Evolutionary conservation across 2,329 filamentous ascomycete species (phyloP), one percentile per base, ranked within the genome.

Genomic region (Trichoderma sp.): DNA sequence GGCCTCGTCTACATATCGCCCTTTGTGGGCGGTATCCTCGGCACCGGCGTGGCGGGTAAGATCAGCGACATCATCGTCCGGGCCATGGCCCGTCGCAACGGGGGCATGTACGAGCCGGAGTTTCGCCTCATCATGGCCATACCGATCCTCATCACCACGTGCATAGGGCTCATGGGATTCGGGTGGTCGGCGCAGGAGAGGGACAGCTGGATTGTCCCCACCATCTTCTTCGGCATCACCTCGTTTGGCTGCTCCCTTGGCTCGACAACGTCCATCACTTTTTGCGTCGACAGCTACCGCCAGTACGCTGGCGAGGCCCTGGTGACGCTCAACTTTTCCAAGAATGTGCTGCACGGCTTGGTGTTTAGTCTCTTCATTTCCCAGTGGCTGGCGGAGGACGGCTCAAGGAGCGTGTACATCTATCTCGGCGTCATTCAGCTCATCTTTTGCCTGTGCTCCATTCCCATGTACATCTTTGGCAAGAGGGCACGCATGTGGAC

Each of bases 401-500:
- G 94, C 0, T 83, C 90, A 12, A 92, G 90, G 77, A 83, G 79
- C 12, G 92, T 96, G 0, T 98, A 91, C 73, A 78, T 96, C 51
- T 91, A 88, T 72, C 84, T 97, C 60, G 94, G 94, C 3, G 83
- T 93, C 28, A 95, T 98, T 30, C 94, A 98, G 77, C 77, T 97
- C 41, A 85, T 87, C 14, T 85, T 89, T 63, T 81, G 96, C 75
- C 72, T 92, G 3, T 87, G 83, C 62, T 90, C 92, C 1, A 88
- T 97, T 63, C 94, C 94, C 0, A 92, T 98, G 90, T 98, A 95
- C 75, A 91, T 98, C 21, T 97, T 87, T 73, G 94, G 94, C 19
- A 98, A 98, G 82, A 81, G 93, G 64, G 88, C 90, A 17, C 83
- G 94, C 19, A 96, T 97, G 92, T 97, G 93, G 94, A 98, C 93